phyloP scores from a whole-genome alignment of 257 asterid genomes.

The Fraxinus pennsylvanica region DNA sequence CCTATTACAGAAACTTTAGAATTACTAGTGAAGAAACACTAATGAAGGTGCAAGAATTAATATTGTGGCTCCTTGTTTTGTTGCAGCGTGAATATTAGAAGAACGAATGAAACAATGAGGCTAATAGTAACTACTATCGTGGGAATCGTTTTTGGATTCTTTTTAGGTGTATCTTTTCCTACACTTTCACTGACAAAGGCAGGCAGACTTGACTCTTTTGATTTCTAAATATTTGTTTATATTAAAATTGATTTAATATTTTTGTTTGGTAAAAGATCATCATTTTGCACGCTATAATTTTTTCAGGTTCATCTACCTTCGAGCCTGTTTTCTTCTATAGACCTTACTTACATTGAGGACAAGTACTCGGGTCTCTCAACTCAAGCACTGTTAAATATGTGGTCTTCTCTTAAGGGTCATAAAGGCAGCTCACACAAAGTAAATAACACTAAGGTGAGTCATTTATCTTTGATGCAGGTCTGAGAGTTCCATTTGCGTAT shows the following conservation, averaged over 20 bases:
- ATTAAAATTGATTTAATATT: constrained; percentile 8
- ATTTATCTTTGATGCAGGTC: constrained; percentile 1
- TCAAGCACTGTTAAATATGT: constrained; percentile 73
- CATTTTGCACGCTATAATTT: constrained; percentile 21
- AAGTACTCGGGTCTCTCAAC: constrained; percentile 82
- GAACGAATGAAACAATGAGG: constrained; percentile 79
- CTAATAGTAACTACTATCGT: constrained; percentile 64
- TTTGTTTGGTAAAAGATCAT: constrained; percentile 13
- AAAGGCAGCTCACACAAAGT: constrained; percentile 40
- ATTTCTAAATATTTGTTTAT: neutral
- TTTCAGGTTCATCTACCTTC: constrained; percentile 58
- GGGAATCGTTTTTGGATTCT: constrained; percentile 78
- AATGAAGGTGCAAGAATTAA: neutral
- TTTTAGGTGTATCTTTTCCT: constrained; percentile 87
- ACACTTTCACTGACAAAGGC: constrained; percentile 69
- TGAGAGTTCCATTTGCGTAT: neutral
- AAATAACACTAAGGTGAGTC: constrained; percentile 53
- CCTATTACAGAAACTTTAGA: neutral
- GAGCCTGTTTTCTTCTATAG: constrained; percentile 60
- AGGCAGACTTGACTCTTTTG: constrained; percentile 24
- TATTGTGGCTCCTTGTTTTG: constrained; percentile 24
- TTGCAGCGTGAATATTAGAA: constrained; percentile 52
- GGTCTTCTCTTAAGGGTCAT: constrained; percentile 71
- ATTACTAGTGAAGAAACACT: neutral
- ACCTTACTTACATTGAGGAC: constrained; percentile 63